A percentile compares a stretch with the other conserved stretches of the same genome.
These are phyloP conservation scores for Diplodia scrobiculata DNA, from an alignment of 2,329 filamentous ascomycete species.

Conservation along the genomic window DNA sequence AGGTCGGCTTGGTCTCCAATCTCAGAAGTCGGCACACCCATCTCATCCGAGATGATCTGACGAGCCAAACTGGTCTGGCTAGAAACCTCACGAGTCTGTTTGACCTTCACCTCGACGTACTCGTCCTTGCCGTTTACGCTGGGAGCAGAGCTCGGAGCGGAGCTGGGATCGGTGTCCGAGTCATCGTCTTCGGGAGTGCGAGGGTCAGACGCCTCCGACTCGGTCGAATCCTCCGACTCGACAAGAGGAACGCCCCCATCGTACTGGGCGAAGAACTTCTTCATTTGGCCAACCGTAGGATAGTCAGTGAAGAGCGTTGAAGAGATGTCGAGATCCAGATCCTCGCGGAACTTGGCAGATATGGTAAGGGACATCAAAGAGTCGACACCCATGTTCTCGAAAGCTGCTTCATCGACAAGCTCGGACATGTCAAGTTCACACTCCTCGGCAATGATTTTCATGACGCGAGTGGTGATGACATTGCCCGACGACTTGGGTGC, in stretches of 20 bases:
- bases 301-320: slow-evolving; percentile 63
- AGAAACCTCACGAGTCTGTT: slow-evolving; percentile 40
- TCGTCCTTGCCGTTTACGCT: slow-evolving; percentile 49
- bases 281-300: slow-evolving; percentile 62
- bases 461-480: slow-evolving; percentile 57
- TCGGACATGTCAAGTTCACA: slow-evolving; percentile 61
- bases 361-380: slow-evolving; percentile 64
- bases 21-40: slow-evolving; percentile 65
- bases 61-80: slow-evolving; percentile 51
- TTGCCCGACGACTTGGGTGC: slow-evolving; percentile 50
- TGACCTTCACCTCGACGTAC: slow-evolving; percentile 37
- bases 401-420: slow-evolving; percentile 61
- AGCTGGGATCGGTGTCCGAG: slow-evolving; percentile 54
- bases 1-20: slow-evolving; percentile 62
- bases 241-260: slow-evolving; percentile 46
- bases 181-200: slow-evolving; percentile 49
- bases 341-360: slow-evolving; percentile 63
- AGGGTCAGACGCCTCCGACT: slow-evolving; percentile 45
- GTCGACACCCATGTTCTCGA: slow-evolving; percentile 64
- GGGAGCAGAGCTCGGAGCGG: slow-evolving; percentile 48
- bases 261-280: slow-evolving; percentile 57
- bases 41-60: slow-evolving; percentile 57
- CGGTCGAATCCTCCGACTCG: slow-evolving; percentile 48
- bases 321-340: slow-evolving; percentile 61
- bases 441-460: slow-evolving; percentile 69